A percentile compares a stretch with the other conserved stretches of the same genome.
Conservation (phyloP, 225 moss, liverwort and hornwort species). For the Marchantia paleacea region DNA sequence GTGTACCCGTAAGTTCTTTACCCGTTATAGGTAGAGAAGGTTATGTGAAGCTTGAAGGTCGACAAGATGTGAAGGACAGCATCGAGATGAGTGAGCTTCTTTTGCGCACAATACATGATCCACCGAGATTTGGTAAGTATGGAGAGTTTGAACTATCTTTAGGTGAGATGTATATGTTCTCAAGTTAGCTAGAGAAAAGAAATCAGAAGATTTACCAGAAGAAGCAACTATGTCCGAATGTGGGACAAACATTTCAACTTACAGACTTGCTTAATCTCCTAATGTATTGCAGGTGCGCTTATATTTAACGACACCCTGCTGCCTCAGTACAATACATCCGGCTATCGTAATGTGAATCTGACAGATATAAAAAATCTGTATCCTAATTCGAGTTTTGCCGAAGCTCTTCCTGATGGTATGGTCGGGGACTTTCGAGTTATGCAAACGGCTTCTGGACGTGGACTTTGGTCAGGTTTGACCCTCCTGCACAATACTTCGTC, state of each 20-base stretch:
- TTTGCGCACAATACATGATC: constrained; percentile 49
- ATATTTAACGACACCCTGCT: constrained; percentile 86
- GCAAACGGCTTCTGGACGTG: constrained; percentile 59
- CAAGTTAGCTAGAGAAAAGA: not conserved
- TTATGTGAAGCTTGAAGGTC: constrained; percentile 54
- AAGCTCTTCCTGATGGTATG: constrained; percentile 34
- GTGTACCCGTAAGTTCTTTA: constrained; percentile 40
- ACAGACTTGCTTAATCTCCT: not conserved
- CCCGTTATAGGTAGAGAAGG: constrained; percentile 45
- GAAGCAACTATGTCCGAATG: not conserved
- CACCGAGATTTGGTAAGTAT: constrained; percentile 79
- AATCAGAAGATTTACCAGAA: not conserved
- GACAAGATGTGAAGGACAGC: constrained; percentile 50
- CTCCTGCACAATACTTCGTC: constrained; percentile 81
- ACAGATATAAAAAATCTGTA: constrained; percentile 50
- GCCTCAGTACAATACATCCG: constrained; percentile 65
- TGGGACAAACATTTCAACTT: not conserved
- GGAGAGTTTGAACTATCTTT: not conserved
- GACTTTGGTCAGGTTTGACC: constrained; percentile 62
- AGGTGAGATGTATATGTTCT: not conserved
- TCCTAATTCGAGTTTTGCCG: constrained; percentile 36
- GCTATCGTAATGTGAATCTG: constrained; percentile 49
- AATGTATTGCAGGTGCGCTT: constrained; percentile 64
- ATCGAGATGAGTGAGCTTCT: constrained; percentile 77
- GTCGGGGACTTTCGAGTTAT: constrained; percentile 40